Evolutionary conservation across 2,329 filamentous ascomycete genomes (phyloP), one percentile per base, ranked within the genome.

Genomic region (Pochonia chlamydosporia): DNA sequence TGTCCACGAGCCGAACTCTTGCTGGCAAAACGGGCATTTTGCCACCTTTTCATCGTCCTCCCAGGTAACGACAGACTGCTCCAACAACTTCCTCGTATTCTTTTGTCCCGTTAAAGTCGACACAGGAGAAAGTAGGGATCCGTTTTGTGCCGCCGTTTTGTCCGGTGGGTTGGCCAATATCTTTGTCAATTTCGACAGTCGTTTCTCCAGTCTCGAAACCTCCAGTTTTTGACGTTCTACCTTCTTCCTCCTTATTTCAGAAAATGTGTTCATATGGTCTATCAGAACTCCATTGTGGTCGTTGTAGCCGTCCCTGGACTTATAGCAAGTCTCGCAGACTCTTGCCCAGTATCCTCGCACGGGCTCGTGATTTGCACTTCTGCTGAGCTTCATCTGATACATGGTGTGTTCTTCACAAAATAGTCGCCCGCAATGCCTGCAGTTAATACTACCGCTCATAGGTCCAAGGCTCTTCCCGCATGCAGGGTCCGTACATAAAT

Each of bases 271-370:
- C 3, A 81, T 90, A 57, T 90, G 86, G 57, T 95, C 84, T 50
- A 82, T 74, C 48, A 83, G 72, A 2, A 84, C 65, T 1, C 90
- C 88, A 47, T 78, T 79, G 57, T 92, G 86, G 59, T 99, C 91
- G 62, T 95, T 96, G 67, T 99, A 99, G 3, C 93, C 93, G 23
- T 91, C 89, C 58, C 93, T 81, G 44, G 90, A 96, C 70, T 96
- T 97, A 71, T 93, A 99, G 69, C 93, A 99, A n/a, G 93, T 97
- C 71, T 99, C 93, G 63, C 93, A 99, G 2, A 97, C 92, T 44
- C 93, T 74, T 57, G 89, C 95, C 93, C 93, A 99, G 56, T 89
- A 80, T 7, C 93, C 93, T 52, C 92, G 76, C 2, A 93, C 81
- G 0, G 93, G 92, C 54, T 99, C 93, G 66, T 96, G 89, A 49